Conservation (phyloP, 805 yeast species). For the Zygosaccharomyces lentus region DNA sequence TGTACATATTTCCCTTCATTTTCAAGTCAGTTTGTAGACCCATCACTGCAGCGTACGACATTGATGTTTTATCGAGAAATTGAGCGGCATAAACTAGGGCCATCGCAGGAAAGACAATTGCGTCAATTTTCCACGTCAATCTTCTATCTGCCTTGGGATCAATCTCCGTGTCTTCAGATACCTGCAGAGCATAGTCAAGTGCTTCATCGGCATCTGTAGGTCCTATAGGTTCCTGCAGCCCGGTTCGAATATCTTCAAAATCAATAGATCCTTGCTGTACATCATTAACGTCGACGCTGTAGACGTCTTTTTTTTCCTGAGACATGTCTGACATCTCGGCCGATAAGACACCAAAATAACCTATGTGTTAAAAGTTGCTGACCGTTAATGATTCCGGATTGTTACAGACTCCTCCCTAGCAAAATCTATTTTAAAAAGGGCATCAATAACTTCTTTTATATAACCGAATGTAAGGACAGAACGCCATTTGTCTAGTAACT, state of each 20-base stretch:
- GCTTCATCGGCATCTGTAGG: conserved; percentile 13
- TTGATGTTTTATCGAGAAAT: conserved; percentile 39
- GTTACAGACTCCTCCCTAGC: background rate
- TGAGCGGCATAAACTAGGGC: conserved; percentile 36
- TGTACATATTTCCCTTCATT: conserved; percentile 38
- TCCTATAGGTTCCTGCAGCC: background rate
- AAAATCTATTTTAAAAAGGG: background rate
- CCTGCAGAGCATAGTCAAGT: conserved; percentile 6
- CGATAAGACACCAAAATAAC: no score
- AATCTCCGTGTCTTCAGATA: conserved; percentile 6
- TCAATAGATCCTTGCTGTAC: conserved; percentile 11
- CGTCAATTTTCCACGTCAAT: conserved; percentile 39
- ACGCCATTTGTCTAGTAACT: background rate
- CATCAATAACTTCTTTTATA: background rate
- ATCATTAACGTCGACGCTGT: conserved; percentile 5
- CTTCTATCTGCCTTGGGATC: conserved; percentile 29
- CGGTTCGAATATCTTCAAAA: conserved; percentile 2
- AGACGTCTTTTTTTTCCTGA: conserved; percentile 6
- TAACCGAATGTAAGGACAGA: background rate
- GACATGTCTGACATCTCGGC: conserved; percentile 4
- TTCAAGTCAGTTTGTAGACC: conserved; percentile 37
- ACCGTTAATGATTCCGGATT: background rate
- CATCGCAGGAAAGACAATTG: conserved; percentile 37
- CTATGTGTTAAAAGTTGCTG: background rate
- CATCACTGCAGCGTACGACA: conserved; percentile 38